Percentiles rank a stretch among this genome's conserved stretches.
These are phyloP conservation scores for Microcos paniculata DNA, from an alignment of 345 rosid genomes.

Conservation along the genomic window DNA sequence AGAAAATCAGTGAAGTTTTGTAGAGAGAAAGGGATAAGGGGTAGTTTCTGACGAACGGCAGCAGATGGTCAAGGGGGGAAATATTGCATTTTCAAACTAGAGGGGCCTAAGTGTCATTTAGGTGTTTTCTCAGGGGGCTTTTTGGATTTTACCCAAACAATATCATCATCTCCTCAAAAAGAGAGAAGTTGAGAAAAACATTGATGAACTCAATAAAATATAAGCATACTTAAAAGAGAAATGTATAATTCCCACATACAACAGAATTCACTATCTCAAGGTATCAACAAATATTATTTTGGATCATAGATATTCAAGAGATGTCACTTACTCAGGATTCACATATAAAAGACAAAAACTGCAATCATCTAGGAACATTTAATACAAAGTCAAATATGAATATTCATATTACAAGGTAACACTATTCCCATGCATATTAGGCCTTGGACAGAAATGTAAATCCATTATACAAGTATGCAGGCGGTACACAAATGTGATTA, in stretches of 20 bases:
- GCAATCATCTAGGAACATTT: not conserved
- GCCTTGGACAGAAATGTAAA: not conserved
- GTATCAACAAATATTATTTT: not conserved
- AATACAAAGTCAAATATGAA: not conserved
- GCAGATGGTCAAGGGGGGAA: too few relatives aligned
- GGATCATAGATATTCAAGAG: conserved; percentile 17
- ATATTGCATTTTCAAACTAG: too few relatives aligned
- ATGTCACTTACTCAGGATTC: not conserved
- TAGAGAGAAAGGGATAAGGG: too few relatives aligned
- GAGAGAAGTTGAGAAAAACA: not conserved
- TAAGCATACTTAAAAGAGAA: not conserved
- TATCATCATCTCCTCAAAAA: not conserved
- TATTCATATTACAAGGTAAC: not conserved
- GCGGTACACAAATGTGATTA: not conserved
- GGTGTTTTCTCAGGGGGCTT: too few relatives aligned
- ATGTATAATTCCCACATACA: not conserved
- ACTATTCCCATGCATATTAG: conserved; percentile 5
- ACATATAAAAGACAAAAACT: not conserved
- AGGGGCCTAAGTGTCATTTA: too few relatives aligned
- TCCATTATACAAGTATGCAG: not conserved
- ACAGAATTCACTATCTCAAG: not conserved
- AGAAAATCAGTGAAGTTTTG: too few relatives aligned
- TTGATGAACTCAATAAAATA: not conserved
- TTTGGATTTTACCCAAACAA: too few relatives aligned
- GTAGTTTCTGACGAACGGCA: too few relatives aligned